Percentiles rank a stretch among this genome's conserved stretches.
phyloP scores from a whole-genome alignment of 2,329 filamentous ascomycete species.

The Aspergillus aculeatus region DNA sequence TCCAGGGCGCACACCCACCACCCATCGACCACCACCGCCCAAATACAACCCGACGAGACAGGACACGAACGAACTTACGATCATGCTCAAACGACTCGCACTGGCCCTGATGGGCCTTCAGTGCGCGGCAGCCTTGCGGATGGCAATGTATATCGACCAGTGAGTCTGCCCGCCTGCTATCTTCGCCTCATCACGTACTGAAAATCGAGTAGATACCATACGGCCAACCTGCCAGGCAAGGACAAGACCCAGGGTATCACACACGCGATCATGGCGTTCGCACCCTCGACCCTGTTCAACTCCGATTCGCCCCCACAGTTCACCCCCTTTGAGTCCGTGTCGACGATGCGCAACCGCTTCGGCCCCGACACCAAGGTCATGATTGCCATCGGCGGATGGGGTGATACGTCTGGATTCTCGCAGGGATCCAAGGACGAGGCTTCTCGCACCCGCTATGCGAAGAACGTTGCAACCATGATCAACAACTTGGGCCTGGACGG shows the following conservation, averaged over 20 bases:
- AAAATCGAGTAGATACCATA: constrained; percentile 42
- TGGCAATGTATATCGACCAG: constrained; percentile 51
- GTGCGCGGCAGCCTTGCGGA: constrained; percentile 29
- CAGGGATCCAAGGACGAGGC: constrained; percentile 53
- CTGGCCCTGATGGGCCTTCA: constrained; percentile 33
- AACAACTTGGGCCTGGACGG: constrained; percentile 64
- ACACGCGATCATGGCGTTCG: constrained; percentile 58
- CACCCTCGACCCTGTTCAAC: constrained; percentile 52
- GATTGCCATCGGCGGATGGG: constrained; percentile 75
- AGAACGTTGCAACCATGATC: constrained; percentile 65
- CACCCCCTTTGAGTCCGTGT: constrained; percentile 55
- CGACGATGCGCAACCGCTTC: constrained; percentile 54
- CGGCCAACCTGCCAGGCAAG: constrained; percentile 31
- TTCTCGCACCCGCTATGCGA: constrained; percentile 59
- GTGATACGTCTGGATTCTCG: constrained; percentile 64
- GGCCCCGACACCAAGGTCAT: constrained; percentile 60
- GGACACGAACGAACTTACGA: background rate
- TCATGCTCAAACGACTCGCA: constrained; percentile 29
- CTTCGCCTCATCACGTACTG: constrained; percentile 8
- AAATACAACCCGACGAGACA: background rate
- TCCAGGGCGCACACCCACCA: background rate
- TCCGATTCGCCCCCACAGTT: constrained; percentile 45
- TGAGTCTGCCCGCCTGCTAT: constrained; percentile 26
- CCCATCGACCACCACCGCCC: background rate
- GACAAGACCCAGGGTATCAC: constrained; percentile 48